phyloP scores from a whole-genome alignment of 768 basidiomycete genomes.

The Sutorius australiensis region DNA sequence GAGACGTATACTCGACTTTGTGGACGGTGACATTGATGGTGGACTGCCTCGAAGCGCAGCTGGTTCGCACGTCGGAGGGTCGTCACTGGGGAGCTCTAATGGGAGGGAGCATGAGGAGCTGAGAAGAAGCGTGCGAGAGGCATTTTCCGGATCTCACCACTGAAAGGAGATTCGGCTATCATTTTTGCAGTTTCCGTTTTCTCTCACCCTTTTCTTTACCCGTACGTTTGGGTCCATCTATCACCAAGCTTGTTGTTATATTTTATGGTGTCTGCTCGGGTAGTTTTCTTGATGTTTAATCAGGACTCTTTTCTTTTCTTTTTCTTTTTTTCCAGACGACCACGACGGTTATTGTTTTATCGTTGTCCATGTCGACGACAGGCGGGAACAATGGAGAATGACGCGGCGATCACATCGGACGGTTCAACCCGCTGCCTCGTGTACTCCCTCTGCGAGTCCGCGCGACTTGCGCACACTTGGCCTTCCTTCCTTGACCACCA shows the following conservation, averaged over 20 bases:
- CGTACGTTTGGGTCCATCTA: not conserved
- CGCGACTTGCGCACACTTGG: slow-evolving; percentile 4
- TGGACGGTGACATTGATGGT: slow-evolving; percentile 69
- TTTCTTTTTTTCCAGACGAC: not conserved
- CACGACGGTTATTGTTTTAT: not conserved
- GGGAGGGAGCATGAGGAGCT: slow-evolving; percentile 74
- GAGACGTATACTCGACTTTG: slow-evolving; percentile 80
- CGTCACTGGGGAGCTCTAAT: slow-evolving; percentile 59
- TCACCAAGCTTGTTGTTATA: slow-evolving; percentile 3
- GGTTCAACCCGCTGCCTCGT: slow-evolving; percentile 15
- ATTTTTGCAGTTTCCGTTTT: not conserved
- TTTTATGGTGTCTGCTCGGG: slow-evolving; percentile 10
- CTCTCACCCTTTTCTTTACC: not conserved
- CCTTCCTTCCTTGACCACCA: not conserved
- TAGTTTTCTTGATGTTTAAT: slow-evolving; percentile 3
- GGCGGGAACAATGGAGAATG: not conserved
- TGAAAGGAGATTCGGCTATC: slow-evolving; percentile 12
- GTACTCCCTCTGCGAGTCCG: slow-evolving; percentile 16
- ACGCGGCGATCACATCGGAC: slow-evolving; percentile 6
- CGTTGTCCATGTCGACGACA: not conserved
- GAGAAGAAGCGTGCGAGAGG: slow-evolving; percentile 77
- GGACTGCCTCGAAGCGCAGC: slow-evolving; percentile 57
- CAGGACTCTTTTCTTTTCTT: not conserved
- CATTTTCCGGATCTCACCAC: slow-evolving; percentile 61
- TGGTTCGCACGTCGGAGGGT: slow-evolving; percentile 65